Conservation (phyloP, 73 alveolate genomes). For the Paramecium bursaria region DNA sequence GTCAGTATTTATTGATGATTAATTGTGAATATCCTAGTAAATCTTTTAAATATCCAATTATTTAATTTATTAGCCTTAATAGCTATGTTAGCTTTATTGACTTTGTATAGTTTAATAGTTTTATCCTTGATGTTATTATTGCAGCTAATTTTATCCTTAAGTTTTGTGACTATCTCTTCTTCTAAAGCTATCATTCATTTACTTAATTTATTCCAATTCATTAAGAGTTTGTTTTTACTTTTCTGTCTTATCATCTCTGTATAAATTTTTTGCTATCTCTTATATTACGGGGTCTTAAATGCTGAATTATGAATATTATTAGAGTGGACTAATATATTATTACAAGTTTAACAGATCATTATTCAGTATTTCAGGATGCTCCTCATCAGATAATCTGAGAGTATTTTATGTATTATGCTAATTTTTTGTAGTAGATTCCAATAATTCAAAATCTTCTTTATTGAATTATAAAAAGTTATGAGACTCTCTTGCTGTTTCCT, state of each 20-base stretch:
- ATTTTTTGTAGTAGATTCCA: slow-evolving; percentile 35
- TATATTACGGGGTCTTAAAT: slow-evolving; percentile 39
- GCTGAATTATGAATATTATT: slow-evolving; percentile 10
- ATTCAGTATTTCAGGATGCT: not conserved
- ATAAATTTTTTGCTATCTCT: slow-evolving; percentile 40
- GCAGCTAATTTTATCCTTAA: no score
- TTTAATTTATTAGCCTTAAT: not conserved
- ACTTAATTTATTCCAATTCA: slow-evolving; percentile 13
- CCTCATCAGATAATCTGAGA: slow-evolving; percentile 6
- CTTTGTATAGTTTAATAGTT: no score
- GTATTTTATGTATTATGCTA: slow-evolving; percentile 9
- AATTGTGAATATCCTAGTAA: slow-evolving; percentile 9
- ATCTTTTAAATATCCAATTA: not conserved
- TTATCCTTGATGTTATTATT: no score
- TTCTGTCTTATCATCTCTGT: slow-evolving; percentile 21
- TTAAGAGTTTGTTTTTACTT: not conserved
- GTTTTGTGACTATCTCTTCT: slow-evolving; percentile 43
- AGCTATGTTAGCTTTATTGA: no score
- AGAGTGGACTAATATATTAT: slow-evolving; percentile 39
- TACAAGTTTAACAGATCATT: not conserved
- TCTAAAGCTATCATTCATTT: slow-evolving; percentile 30
- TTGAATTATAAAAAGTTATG: not conserved
- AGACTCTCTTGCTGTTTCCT: slow-evolving; percentile 40
- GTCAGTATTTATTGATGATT: not conserved
- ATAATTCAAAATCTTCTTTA: slow-evolving; percentile 49